phyloP scores from a whole-genome alignment of 140 eudicot species.

The Anethum foeniculum region DNA sequence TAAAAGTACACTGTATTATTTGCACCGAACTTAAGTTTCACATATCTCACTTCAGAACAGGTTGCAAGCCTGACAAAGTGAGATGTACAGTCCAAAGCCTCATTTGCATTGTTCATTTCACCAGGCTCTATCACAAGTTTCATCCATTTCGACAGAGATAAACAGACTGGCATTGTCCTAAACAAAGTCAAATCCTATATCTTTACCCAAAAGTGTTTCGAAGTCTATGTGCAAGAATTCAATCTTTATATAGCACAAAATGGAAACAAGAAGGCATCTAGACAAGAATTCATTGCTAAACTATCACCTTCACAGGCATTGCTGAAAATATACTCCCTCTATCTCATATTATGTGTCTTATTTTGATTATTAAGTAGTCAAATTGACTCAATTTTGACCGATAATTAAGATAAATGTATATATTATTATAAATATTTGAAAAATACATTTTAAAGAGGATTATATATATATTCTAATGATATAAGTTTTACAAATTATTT shows the following conservation, averaged over 20 bases:
- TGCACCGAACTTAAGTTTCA: background rate
- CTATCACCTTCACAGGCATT: background rate
- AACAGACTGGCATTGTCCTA: background rate
- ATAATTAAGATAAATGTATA: too few relatives aligned
- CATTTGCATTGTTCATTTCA: background rate
- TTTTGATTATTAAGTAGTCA: too few relatives aligned
- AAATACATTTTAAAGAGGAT: too few relatives aligned
- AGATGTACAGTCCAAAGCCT: background rate
- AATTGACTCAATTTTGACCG: too few relatives aligned
- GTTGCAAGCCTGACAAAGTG: background rate
- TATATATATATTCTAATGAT: too few relatives aligned
- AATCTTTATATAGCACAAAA: background rate
- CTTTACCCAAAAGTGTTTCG: background rate
- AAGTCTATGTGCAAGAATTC: background rate
- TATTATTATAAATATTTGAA: too few relatives aligned
- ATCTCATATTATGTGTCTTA: too few relatives aligned
- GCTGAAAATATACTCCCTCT: too few relatives aligned
- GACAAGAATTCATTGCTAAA: background rate
- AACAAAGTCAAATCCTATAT: background rate
- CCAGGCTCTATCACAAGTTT: background rate
- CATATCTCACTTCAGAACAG: background rate
- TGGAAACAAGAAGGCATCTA: background rate
- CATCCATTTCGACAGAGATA: background rate
- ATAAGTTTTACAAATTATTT: too few relatives aligned
- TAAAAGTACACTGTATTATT: too few relatives aligned